Percentiles rank a stretch among this genome's conserved stretches.
phyloP scores from a whole-genome alignment of 2,329 filamentous ascomycete species.

The Plenodomus biglobosus region DNA sequence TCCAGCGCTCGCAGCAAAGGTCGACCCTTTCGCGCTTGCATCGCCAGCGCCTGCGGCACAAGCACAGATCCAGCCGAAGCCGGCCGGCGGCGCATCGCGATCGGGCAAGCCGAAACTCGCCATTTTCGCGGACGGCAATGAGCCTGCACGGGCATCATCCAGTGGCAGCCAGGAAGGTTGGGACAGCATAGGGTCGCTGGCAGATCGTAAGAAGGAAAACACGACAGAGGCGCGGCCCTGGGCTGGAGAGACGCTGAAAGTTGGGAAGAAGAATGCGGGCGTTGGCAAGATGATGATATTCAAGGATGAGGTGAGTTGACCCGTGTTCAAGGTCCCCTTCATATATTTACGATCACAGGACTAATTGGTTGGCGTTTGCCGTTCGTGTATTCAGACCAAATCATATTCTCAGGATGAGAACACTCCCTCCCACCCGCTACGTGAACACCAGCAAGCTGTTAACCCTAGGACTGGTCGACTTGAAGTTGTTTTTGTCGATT shows the following conservation, averaged over 20 bases:
- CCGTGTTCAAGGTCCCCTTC: slow-evolving; percentile 40
- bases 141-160: slow-evolving; percentile 56
- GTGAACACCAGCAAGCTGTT: slow-evolving; percentile 75
- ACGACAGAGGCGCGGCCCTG: slow-evolving; percentile 81
- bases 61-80: slow-evolving; percentile 50
- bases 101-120: slow-evolving; percentile 78
- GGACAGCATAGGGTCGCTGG: slow-evolving; percentile 86
- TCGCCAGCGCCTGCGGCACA: slow-evolving; percentile 65
- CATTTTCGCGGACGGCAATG: slow-evolving; percentile 81
- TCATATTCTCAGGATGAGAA: slow-evolving; percentile 40
- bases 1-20: slow-evolving; percentile 80
- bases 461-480: slow-evolving; percentile 81
- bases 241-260: slow-evolving; percentile 88
- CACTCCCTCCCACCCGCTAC: slow-evolving; percentile 63
- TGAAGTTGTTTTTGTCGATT: slow-evolving; percentile 84
- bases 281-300: slow-evolving; percentile 87
- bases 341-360: slow-evolving; percentile 62
- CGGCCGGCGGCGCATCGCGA: slow-evolving; percentile 58
- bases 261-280: slow-evolving; percentile 76
- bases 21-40: slow-evolving; percentile 69
- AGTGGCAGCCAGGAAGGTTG: slow-evolving; percentile 70
- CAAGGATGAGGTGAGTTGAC: slow-evolving; percentile 84
- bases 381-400: slow-evolving; percentile 56
- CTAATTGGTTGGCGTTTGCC: slow-evolving; percentile 70
- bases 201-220: slow-evolving; percentile 94